Conservation (phyloP, 495 filamentous ascomycete genomes). For the Mytilinidion resinicola region DNA sequence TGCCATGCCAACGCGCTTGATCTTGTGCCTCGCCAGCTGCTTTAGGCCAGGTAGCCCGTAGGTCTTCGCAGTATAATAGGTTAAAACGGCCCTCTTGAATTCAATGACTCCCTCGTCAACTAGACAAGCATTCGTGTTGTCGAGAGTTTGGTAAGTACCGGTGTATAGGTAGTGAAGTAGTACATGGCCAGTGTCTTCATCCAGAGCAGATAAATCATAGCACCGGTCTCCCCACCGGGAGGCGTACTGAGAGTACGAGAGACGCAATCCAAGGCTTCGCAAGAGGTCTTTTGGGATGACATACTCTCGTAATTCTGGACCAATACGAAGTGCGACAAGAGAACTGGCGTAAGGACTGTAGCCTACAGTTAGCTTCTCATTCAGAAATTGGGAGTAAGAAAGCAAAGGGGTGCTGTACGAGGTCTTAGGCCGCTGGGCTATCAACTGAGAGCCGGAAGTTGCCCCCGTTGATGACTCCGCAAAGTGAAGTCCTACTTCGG, state of each 20-base stretch:
- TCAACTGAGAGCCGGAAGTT: constrained; percentile 2
- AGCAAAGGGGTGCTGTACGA: constrained; percentile 8
- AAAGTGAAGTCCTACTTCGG: background rate
- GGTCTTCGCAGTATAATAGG: background rate
- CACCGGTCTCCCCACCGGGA: background rate
- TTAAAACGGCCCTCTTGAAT: constrained; percentile 7
- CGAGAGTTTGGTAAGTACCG: constrained; percentile 11
- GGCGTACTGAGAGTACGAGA: background rate
- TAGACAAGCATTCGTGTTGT: background rate
- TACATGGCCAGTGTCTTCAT: constrained; percentile 12
- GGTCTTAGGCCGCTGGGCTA: constrained; percentile 10
- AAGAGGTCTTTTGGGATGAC: constrained; percentile 8
- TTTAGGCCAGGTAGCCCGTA: constrained; percentile 5
- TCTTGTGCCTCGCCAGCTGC: constrained; percentile 3
- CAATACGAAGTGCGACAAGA: constrained; percentile 2
- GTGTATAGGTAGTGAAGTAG: constrained; percentile 14
- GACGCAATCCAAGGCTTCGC: constrained; percentile 1
- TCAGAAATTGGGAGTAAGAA: background rate
- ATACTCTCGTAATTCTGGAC: background rate
- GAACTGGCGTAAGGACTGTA: no score
- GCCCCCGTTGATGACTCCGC: constrained; percentile 2
- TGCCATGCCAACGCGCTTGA: background rate
- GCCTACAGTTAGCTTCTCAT: constrained; percentile 1
- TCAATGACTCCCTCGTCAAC: background rate
- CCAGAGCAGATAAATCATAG: background rate